phyloP scores from a whole-genome alignment of 495 filamentous ascomycete species.

The Friedmanniomyces endolithicus region DNA sequence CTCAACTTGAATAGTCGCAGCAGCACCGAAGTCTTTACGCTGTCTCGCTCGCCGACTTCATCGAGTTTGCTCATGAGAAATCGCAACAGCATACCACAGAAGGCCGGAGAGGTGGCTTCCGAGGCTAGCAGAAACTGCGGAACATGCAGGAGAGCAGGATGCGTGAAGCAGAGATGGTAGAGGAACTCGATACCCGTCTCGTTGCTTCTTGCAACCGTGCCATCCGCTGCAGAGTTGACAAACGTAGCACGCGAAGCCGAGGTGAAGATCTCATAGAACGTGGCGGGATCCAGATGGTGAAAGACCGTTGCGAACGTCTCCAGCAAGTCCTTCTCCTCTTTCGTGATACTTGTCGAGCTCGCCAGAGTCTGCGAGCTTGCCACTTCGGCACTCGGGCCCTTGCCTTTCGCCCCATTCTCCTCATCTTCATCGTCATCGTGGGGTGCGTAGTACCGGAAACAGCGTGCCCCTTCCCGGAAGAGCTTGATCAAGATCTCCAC shows the following conservation, averaged over 20 bases:
- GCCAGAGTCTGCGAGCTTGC: neutral
- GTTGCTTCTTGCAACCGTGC: neutral
- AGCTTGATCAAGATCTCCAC: conserved; percentile 93
- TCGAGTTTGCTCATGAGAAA: conserved; percentile 95
- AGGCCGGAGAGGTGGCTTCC: conserved; percentile 92
- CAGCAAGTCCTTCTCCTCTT: conserved; percentile 94
- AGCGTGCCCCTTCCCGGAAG: conserved; percentile 87
- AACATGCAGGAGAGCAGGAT: conserved; percentile 83
- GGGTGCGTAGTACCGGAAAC: conserved; percentile 90
- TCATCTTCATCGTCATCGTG: conserved; percentile 65
- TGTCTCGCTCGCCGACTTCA: conserved; percentile 83
- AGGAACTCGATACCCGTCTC: conserved; percentile 91
- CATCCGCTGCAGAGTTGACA: neutral
- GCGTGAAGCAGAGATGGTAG: conserved; percentile 96
- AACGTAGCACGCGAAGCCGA: neutral
- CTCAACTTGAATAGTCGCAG: conserved; percentile 94
- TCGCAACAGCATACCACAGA: conserved; percentile 92
- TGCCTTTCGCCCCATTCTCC: conserved; percentile 45
- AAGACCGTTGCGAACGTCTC: conserved; percentile 98
- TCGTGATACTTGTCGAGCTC: conserved; percentile 79
- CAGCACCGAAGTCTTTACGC: conserved; percentile 79
- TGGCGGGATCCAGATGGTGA: conserved; percentile 95
- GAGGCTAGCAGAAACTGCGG: conserved; percentile 97
- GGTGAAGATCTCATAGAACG: conserved; percentile 90
- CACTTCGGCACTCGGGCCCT: conserved; percentile 65